Evolutionary conservation across 768 basidiomycete species (phyloP), one percentile per base, ranked within the genome.

Genomic region (Pleurotus giganteus): DNA sequence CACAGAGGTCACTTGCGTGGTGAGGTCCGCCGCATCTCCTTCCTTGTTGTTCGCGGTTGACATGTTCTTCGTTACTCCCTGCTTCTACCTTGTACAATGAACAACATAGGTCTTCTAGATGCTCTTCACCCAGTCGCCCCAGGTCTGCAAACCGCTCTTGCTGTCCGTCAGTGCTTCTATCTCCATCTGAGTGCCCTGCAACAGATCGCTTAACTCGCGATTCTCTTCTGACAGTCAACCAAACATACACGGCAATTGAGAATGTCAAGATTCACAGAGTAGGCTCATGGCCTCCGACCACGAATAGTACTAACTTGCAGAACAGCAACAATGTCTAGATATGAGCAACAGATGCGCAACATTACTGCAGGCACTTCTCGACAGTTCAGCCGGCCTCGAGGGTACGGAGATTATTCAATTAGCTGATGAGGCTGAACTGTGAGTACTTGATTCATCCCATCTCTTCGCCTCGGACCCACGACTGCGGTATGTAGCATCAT

Each of bases 231-330:
- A 11, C 61, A 74, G 74, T 71, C 27, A 64, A 58, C 23, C 47
- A 62, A 21, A 67, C 68, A 9, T 70, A 67, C 55, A 37, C 41
- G 9, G 62, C 59, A 32, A 62, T 73, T 26, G 62, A 72, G 56
- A 70, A 72, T 54, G 65, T 77, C 45, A 75, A 75, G 58, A 60
- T 77, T 13, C 72, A 73, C 60, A 63, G 65, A 54, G 75, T 75
- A 49, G 31, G 66, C 58, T 21, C 9, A 11, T 24, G 26, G 7
- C 39, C 2, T 2, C 19, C 2, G 12, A 2, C 19, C 19, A 7
- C 19, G 12, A 17, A 12, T 7, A 2, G 39, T 3, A 2, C 5
- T 41, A 17, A 41, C 39, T 7, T 15, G 39, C 39, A 17, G 19
- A 58, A 27, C 45, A 75, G 75, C 66, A 68, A 68, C 70, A 72